Conservation (phyloP, 495 filamentous ascomycete genomes). For the Hyaloscypha hepaticicola region DNA sequence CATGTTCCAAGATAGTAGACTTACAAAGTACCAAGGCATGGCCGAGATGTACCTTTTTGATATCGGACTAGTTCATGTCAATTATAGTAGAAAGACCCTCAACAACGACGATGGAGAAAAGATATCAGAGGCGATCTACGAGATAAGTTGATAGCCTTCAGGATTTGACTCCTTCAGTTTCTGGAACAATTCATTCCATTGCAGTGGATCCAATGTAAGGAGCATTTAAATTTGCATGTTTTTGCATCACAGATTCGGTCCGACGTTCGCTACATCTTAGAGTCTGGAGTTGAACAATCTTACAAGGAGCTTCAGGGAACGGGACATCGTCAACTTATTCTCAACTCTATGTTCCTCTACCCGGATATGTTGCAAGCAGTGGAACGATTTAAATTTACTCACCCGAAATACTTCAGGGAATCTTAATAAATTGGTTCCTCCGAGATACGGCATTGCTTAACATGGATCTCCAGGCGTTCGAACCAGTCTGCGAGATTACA, state of each 20-base stretch:
- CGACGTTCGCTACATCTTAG: constrained; percentile 36
- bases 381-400: too few relatives aligned
- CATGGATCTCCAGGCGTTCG: too few relatives aligned
- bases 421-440: too few relatives aligned
- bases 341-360: too few relatives aligned
- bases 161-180: constrained; percentile 24
- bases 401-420: too few relatives aligned
- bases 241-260: constrained; percentile 33
- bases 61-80: constrained; percentile 30
- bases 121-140: constrained; percentile 26
- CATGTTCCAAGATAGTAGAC: constrained; percentile 17
- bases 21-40: constrained; percentile 32
- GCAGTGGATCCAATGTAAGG: too few relatives aligned
- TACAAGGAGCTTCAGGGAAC: constrained; percentile 28
- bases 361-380: too few relatives aligned
- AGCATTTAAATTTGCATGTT: constrained; percentile 22
- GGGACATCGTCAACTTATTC: constrained; percentile 14
- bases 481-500: constrained; percentile 16
- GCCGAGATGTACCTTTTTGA: constrained; percentile 31
- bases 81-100: constrained; percentile 22
- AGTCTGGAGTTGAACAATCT: constrained; percentile 23
- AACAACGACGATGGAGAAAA: constrained; percentile 18
- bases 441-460: too few relatives aligned
- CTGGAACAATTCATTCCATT: constrained; percentile 15
- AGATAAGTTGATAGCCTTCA: constrained; percentile 27